Percentiles rank a stretch among this genome's conserved stretches.
These are phyloP conservation scores for Colletotrichum incanum DNA, from an alignment of 2,329 filamentous ascomycete species.

Conservation along the genomic window DNA sequence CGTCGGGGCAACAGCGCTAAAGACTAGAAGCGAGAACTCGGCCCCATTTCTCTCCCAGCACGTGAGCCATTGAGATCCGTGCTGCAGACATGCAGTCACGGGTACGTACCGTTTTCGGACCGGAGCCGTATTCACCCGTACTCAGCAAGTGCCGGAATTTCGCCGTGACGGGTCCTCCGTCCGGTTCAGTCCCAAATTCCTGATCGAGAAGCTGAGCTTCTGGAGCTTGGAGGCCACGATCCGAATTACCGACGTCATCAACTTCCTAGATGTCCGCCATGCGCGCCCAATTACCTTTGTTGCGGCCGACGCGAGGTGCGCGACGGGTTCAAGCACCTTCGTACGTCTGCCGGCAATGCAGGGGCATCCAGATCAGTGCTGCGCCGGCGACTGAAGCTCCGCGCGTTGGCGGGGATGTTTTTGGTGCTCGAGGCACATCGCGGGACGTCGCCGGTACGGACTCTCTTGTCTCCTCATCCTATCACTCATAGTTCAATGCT, in stretches of 20 bases:
- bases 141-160: not conserved
- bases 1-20: slow-evolving; percentile 25
- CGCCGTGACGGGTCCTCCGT: slow-evolving; percentile 16
- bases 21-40: not conserved
- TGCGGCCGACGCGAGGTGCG: slow-evolving; percentile 54
- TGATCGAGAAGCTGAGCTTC: slow-evolving; percentile 23
- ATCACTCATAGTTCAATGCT: not conserved
- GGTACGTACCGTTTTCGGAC: not conserved
- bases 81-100: not conserved
- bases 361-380: slow-evolving; percentile 75
- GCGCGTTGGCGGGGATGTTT: slow-evolving; percentile 67
- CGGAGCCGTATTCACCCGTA: not conserved
- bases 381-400: slow-evolving; percentile 72
- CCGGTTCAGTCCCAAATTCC: slow-evolving; percentile 11
- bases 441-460: slow-evolving; percentile 67
- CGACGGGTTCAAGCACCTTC: slow-evolving; percentile 48
- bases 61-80: not conserved
- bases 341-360: slow-evolving; percentile 70
- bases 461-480: no score
- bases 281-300: slow-evolving; percentile 60
- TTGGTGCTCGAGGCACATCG: slow-evolving; percentile 63
- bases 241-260: slow-evolving; percentile 37
- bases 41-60: no score
- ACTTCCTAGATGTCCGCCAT: slow-evolving; percentile 51
- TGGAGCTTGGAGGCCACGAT: slow-evolving; percentile 33